These are phyloP conservation scores for Entonaema liquescens DNA, from an alignment of 495 filamentous ascomycete genomes.

Conservation along the genomic window DNA sequence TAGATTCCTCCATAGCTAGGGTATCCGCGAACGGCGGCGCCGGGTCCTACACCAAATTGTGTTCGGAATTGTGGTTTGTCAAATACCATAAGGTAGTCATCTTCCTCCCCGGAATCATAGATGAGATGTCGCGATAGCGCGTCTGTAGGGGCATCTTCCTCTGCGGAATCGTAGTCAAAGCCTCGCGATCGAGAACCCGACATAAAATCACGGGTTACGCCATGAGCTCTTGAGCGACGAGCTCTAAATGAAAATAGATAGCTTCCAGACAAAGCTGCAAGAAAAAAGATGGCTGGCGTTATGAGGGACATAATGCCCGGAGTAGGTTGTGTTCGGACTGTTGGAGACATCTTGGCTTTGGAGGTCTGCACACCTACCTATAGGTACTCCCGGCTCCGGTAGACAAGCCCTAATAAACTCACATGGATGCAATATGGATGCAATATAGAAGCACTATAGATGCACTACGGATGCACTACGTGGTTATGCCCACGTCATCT, in stretches of 20 bases:
- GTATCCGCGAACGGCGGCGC: constrained; percentile 35
- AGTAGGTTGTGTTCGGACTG: constrained; percentile 29
- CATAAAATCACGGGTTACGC: constrained; percentile 7
- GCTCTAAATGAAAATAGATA: constrained; percentile 29
- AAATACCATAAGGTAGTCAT: constrained; percentile 27
- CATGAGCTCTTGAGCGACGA: constrained; percentile 18
- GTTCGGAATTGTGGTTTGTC: constrained; percentile 32
- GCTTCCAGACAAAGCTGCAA: constrained; percentile 35
- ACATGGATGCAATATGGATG: constrained; percentile 2
- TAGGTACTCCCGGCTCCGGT: constrained; percentile 27
- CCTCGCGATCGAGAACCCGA: constrained; percentile 11
- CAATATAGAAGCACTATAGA: constrained; percentile 6
- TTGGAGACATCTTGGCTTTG: constrained; percentile 26
- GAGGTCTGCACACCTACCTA: constrained; percentile 31
- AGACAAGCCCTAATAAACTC: constrained; percentile 22
- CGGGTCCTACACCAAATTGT: constrained; percentile 32
- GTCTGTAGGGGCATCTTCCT: constrained; percentile 11
- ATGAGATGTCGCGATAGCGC: constrained; percentile 15
- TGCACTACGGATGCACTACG: constrained; percentile 14
- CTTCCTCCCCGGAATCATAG: constrained; percentile 25
- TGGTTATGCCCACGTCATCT: constrained; percentile 30
- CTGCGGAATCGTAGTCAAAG: constrained; percentile 18
- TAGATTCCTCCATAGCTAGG: constrained; percentile 40
- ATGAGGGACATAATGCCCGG: constrained; percentile 34
- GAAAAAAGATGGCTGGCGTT: constrained; percentile 30